phyloP scores from a whole-genome alignment of 2,329 filamentous ascomycete species.

The Trichocomaceae sp. region DNA sequence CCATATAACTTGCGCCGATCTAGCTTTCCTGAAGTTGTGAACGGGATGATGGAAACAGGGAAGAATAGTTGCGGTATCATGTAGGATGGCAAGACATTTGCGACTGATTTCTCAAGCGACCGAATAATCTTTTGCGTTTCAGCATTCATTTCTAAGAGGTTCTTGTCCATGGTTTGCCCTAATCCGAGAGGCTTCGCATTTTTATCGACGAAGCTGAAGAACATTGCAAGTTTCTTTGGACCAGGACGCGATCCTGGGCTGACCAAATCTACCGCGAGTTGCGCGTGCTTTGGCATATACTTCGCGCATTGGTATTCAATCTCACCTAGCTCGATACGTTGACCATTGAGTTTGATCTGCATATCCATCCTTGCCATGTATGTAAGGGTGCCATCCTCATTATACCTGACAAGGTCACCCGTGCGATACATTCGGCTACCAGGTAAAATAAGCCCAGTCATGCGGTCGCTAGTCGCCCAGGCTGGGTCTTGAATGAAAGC shows the following conservation, averaged over 20 bases:
- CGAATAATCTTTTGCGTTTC: slow-evolving; percentile 20
- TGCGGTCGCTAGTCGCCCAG: slow-evolving; percentile 24
- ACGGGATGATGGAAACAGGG: slow-evolving; percentile 8
- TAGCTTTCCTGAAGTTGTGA: slow-evolving; percentile 12
- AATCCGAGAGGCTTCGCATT: background rate
- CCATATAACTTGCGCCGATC: slow-evolving; percentile 14
- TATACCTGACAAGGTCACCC: slow-evolving; percentile 28
- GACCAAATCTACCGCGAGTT: slow-evolving; percentile 41
- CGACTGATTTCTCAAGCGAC: slow-evolving; percentile 22
- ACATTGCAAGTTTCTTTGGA: slow-evolving; percentile 28
- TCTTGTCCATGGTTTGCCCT: slow-evolving; percentile 14
- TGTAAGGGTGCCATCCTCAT: slow-evolving; percentile 29
- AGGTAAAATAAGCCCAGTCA: slow-evolving; percentile 14
- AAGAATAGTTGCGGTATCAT: slow-evolving; percentile 14
- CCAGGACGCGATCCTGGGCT: slow-evolving; percentile 25
- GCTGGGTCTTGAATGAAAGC: slow-evolving; percentile 29
- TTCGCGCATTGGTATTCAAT: slow-evolving; percentile 27
- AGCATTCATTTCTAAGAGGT: slow-evolving; percentile 24
- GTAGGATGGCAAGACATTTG: slow-evolving; percentile 14
- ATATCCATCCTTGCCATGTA: slow-evolving; percentile 31
- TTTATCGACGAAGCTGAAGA: slow-evolving; percentile 24
- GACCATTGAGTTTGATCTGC: slow-evolving; percentile 39
- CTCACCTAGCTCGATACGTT: slow-evolving; percentile 39
- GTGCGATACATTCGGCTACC: slow-evolving; percentile 30
- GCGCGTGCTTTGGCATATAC: slow-evolving; percentile 27